A percentile compares a stretch with the other conserved stretches of the same genome.
Evolutionary conservation across 208 protist species (phyloP).

Genomic region (Acanthamoeba royreba): DNA sequence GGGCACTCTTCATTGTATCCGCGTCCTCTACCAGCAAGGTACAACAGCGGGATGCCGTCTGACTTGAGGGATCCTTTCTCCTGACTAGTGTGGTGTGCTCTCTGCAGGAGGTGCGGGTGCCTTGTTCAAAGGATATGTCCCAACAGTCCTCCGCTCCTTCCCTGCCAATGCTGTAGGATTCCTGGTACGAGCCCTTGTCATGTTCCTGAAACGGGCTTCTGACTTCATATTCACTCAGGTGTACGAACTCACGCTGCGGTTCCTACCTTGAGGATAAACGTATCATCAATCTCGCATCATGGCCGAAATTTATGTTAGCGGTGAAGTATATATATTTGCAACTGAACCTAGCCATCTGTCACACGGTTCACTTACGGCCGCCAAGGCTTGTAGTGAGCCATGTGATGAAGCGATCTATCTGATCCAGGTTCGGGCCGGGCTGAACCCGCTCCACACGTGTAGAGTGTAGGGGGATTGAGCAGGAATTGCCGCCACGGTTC

Average conservation of each 20-base stretch:
- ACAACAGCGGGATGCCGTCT: too few relatives aligned
- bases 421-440: too few relatives aligned
- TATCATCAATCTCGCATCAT: too few relatives aligned
- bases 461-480: too few relatives aligned
- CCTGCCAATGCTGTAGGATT: conserved; percentile 78
- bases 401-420: not conserved
- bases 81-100: too few relatives aligned
- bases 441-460: too few relatives aligned
- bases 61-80: too few relatives aligned
- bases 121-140: conserved; percentile 58
- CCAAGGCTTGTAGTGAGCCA: not conserved
- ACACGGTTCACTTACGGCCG: not conserved
- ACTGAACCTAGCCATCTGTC: too few relatives aligned
- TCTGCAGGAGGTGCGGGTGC: not conserved
- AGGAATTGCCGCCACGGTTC: not conserved
- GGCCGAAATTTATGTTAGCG: too few relatives aligned
- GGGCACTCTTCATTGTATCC: not conserved
- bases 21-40: not conserved
- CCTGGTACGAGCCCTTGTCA: not conserved
- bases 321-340: too few relatives aligned
- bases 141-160: conserved; percentile 75
- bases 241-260: not conserved
- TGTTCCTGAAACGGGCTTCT: not conserved
- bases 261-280: not conserved
- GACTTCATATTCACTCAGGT: not conserved